A percentile compares a stretch with the other conserved stretches of the same genome.
Evolutionary conservation across 768 basidiomycete species (phyloP).

Genomic region (Russula earlei): DNA sequence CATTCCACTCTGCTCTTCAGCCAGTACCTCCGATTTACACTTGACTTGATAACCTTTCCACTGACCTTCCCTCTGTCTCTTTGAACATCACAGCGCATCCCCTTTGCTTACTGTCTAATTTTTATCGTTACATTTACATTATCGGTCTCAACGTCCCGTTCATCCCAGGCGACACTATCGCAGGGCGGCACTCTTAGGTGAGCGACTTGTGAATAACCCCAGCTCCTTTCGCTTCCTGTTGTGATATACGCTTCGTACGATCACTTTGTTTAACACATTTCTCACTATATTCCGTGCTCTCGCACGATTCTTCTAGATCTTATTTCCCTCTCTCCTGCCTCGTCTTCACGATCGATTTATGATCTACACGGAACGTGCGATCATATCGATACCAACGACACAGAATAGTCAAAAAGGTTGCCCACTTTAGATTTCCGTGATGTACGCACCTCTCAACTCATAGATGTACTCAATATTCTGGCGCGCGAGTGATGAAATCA

Average conservation of each 20-base stretch:
- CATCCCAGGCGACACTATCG: background rate
- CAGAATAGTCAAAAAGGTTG: background rate
- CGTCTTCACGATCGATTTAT: background rate
- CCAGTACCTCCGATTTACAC: background rate
- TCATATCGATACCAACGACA: background rate
- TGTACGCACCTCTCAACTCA: constrained; percentile 6
- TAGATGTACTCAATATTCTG: too few species aligned
- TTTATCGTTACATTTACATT: background rate
- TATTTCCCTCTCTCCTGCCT: background rate
- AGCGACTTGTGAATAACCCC: background rate
- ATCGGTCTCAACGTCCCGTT: background rate
- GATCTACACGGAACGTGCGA: background rate
- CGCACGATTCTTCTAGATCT: constrained; percentile 3
- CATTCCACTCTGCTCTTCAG: background rate
- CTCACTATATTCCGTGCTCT: constrained; percentile 10
- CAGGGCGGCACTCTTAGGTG: background rate
- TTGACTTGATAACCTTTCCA: constrained; percentile 3
- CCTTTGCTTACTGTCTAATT: background rate
- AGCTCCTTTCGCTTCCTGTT: background rate
- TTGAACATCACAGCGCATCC: constrained; percentile 12
- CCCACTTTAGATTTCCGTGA: background rate
- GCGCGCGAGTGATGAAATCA: too few species aligned
- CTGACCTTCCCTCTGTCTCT: background rate
- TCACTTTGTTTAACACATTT: background rate
- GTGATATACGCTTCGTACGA: background rate